A percentile compares a stretch with the other conserved stretches of the same genome.
phyloP scores from a whole-genome alignment of 768 basidiomycete genomes.

The Hericium alpestre region DNA sequence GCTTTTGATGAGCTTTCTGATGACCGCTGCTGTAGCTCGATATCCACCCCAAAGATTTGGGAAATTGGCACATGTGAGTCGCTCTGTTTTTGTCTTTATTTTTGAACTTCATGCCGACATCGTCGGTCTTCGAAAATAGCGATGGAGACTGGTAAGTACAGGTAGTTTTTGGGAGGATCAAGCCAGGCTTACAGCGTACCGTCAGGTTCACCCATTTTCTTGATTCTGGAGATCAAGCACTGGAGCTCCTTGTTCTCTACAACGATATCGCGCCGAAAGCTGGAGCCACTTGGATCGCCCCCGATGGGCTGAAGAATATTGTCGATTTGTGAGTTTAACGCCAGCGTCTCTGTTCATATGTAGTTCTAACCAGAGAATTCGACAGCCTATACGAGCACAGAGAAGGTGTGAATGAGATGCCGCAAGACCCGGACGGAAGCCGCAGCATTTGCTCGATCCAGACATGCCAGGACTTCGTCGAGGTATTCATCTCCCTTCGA shows the following conservation, averaged over 20 bases:
- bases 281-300: slow-evolving; percentile 27
- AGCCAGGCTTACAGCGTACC: neutral
- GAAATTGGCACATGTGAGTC: slow-evolving; percentile 25
- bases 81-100: neutral
- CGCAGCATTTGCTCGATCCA: slow-evolving; percentile 12
- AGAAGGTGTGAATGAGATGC: slow-evolving; percentile 11
- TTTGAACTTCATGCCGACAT: too few relatives aligned
- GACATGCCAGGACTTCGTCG: slow-evolving; percentile 16
- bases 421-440: slow-evolving; percentile 15
- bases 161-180: neutral
- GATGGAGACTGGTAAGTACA: slow-evolving; percentile 19
- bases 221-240: slow-evolving; percentile 29
- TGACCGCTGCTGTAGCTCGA: slow-evolving; percentile 2
- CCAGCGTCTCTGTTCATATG: too few relatives aligned
- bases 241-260: slow-evolving; percentile 26
- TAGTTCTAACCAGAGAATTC: neutral
- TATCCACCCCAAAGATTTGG: slow-evolving; percentile 20
- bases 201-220: slow-evolving; percentile 23
- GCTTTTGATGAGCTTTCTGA: neutral
- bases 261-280: slow-evolving; percentile 23
- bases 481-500: slow-evolving; percentile 5
- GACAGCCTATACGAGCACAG: slow-evolving; percentile 15
- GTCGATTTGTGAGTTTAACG: slow-evolving; percentile 9
- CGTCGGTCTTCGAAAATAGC: neutral
- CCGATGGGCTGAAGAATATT: slow-evolving; percentile 23